A percentile compares a stretch with the other conserved stretches of the same genome.
Conservation (phyloP, 176 grass and related monocot genomes). For the Puccinellia tenuiflora region DNA sequence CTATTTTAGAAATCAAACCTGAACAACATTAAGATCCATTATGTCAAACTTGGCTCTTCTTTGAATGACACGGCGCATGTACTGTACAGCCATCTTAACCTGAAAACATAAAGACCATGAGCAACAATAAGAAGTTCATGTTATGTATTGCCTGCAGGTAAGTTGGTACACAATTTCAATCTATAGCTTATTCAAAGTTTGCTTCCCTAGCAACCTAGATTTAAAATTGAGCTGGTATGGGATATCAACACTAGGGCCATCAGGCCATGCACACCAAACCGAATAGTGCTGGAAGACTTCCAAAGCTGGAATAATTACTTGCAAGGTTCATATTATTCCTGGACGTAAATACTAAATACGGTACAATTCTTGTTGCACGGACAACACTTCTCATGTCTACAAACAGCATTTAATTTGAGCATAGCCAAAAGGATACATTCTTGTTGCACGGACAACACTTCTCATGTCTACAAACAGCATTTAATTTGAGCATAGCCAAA, state of each 20-base stretch:
- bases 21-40: constrained; percentile 91
- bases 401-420: background rate
- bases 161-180: background rate
- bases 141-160: background rate
- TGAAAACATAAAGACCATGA: constrained; percentile 31
- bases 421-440: constrained; percentile 2
- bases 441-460: too few species aligned
- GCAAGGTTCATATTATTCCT: constrained; percentile 9
- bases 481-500: background rate
- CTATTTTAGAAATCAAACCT: constrained; percentile 52
- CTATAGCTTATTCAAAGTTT: constrained; percentile 1
- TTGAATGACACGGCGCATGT: constrained; percentile 94
- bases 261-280: background rate
- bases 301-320: background rate
- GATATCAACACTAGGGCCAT: background rate
- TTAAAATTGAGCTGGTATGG: background rate
- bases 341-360: background rate
- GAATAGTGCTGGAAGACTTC: constrained; percentile 3
- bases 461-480: background rate
- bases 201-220: background rate
- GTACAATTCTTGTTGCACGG: background rate
- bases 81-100: constrained; percentile 93
- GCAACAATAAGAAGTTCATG: background rate
- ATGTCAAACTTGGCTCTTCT: constrained; percentile 98
- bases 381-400: background rate